Evolutionary conservation across 352 stramenopile genomes (phyloP), one percentile per base, ranked within the genome.

Genomic region (Phytophthora idaei): DNA sequence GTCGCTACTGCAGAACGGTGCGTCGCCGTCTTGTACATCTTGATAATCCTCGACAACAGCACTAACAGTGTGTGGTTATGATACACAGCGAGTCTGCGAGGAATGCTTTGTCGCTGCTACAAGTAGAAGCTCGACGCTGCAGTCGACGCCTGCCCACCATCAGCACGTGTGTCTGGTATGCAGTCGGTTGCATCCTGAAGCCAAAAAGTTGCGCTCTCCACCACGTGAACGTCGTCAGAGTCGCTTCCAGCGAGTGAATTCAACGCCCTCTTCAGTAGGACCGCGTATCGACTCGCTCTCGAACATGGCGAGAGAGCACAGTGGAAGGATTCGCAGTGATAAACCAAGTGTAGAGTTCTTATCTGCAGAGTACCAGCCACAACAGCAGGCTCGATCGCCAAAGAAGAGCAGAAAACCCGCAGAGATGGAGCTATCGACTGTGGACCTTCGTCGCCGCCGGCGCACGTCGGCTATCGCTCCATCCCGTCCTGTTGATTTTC

Each of bases 1-100:
- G 69, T 64, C 61, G 59, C 41, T 74, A 72, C 57, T 77, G 70
- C 54, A 48, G 66, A 61, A 72, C 52, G 47, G 70, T 77, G 29
- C 10, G 62, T 49, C 17, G 34, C 12, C 37, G 25, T 34, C 41
- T 53, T 4, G 0, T 28, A 52, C 32, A 39, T 41, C 11, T 50
- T 53, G 10, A 61, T 54, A 36, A 15, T 34, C 37, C 17, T 31
- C 17, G 36, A n/a, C 42, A 8, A 72, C 21, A 21, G 21, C 21
- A 53, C 57, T 45, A 55, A 60, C 41, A 34, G 49, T 4, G 12
- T 64, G 27, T 53, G 31, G 2, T 36, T 48, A 4, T 54, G 21
- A 31, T 39, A 32, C 56, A 74, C 56, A 77, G 71, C 61, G 64
- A 54, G 54, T 69, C 5, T 75, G 71, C 47, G 53, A 73, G 32